Conservation (phyloP, 75 land plant species). For the Sequoiadendron giganteum region DNA sequence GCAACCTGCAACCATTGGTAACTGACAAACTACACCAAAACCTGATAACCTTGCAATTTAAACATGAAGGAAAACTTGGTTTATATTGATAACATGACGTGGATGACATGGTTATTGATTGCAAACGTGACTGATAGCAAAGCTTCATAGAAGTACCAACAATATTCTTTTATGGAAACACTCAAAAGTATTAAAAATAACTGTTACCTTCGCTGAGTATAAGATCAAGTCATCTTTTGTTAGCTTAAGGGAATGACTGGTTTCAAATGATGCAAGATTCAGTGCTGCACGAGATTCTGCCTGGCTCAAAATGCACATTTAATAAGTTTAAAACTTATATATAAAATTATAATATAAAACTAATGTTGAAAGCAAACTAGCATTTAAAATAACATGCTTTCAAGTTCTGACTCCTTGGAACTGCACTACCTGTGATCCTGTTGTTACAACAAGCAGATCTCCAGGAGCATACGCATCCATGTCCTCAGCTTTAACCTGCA, state of each 20-base stretch:
- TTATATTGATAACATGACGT: no score
- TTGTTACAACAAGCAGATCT: constrained; percentile 46
- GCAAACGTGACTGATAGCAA: background rate
- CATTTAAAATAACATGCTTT: background rate
- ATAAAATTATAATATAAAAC: background rate
- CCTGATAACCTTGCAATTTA: no score
- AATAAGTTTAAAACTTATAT: background rate
- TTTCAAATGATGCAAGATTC: constrained; percentile 44
- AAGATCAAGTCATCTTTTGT: constrained; percentile 44
- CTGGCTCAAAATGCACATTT: constrained; percentile 20
- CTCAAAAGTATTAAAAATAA: background rate
- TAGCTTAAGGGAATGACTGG: constrained; percentile 33
- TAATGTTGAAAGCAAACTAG: background rate
- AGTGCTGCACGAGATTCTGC: constrained; percentile 56
- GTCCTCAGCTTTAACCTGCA: constrained; percentile 50
- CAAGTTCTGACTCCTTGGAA: background rate
- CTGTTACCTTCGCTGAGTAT: constrained; percentile 47
- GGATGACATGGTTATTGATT: no score
- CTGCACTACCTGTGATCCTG: constrained; percentile 49
- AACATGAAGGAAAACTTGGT: no score
- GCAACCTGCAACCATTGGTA: no score
- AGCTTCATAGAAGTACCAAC: background rate
- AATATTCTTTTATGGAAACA: background rate
- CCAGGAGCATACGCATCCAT: constrained; percentile 50
- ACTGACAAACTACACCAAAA: no score